These are phyloP conservation scores for Tuber calosporum DNA, from an alignment of 495 filamentous ascomycete genomes.

Conservation along the genomic window DNA sequence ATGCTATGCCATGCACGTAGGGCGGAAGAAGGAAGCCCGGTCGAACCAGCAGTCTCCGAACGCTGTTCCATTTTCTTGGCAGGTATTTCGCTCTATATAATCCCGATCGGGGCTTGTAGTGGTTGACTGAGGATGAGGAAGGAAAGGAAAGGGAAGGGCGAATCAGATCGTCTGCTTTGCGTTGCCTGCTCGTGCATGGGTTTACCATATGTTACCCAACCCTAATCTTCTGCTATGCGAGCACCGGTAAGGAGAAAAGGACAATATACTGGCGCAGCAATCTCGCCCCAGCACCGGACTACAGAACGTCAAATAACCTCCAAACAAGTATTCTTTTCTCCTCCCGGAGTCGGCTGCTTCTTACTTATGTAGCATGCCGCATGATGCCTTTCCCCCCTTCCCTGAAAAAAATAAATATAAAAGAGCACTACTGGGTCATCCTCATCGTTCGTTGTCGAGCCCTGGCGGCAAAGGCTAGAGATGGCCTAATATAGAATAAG, in stretches of 20 bases:
- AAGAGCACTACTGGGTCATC: neutral
- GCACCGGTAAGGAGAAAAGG: neutral
- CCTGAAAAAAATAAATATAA: neutral
- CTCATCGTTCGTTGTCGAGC: neutral
- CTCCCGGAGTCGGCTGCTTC: neutral
- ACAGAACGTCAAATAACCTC: neutral
- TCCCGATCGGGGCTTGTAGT: neutral
- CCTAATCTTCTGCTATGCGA: neutral
- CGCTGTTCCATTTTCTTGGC: neutral
- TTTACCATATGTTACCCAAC: neutral
- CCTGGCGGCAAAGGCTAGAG: neutral
- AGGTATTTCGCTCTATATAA: neutral
- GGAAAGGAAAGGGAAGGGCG: neutral
- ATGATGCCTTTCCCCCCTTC: neutral
- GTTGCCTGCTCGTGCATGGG: neutral
- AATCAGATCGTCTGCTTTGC: neutral
- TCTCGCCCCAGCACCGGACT: neutral
- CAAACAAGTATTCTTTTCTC: neutral
- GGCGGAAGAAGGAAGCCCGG: neutral
- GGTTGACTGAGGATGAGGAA: neutral
- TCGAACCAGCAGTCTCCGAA: neutral
- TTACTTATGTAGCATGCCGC: neutral
- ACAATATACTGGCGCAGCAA: neutral
- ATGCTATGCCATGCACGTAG: neutral
- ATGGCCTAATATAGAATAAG: neutral